Percentiles rank a stretch among this genome's conserved stretches.
Conservation (phyloP, 208 protist species). For the Acanthamoeba royreba region DNA sequence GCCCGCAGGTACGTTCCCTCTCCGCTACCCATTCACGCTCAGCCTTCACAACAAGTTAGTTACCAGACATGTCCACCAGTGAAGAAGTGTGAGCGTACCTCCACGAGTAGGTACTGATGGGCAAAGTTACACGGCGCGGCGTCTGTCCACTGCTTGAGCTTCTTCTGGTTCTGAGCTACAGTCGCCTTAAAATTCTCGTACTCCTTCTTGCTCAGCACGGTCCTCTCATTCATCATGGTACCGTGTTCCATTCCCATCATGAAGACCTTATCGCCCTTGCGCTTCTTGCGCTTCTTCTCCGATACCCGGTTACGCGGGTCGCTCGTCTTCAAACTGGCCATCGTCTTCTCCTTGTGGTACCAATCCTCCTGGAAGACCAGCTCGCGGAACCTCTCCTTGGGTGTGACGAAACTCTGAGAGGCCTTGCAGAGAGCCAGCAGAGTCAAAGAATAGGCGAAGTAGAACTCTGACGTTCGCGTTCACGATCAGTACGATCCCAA, state of each 20-base stretch:
- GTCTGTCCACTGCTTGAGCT: conserved; percentile 26
- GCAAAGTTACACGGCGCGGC: background rate
- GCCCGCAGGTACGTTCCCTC: background rate
- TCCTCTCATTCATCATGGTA: background rate
- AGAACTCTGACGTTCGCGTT: background rate
- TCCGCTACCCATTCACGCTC: background rate
- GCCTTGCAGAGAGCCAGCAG: conserved; percentile 3
- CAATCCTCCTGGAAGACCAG: background rate
- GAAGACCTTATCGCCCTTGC: background rate
- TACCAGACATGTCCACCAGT: too few relatives aligned
- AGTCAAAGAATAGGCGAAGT: background rate
- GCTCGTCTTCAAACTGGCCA: background rate
- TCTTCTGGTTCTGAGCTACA: background rate
- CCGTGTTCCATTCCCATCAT: background rate
- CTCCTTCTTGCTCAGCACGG: background rate
- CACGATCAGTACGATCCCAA: too few relatives aligned
- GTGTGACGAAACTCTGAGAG: background rate
- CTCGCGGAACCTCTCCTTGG: background rate
- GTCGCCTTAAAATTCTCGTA: background rate
- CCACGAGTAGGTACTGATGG: background rate
- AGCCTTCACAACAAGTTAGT: background rate
- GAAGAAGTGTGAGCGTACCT: background rate
- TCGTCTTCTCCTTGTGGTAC: background rate
- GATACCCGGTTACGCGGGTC: background rate
- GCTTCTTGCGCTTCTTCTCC: background rate